These are phyloP conservation scores for Aspergillus puulaauensis DNA, from an alignment of 2,329 filamentous ascomycete species.

Conservation along the genomic window DNA sequence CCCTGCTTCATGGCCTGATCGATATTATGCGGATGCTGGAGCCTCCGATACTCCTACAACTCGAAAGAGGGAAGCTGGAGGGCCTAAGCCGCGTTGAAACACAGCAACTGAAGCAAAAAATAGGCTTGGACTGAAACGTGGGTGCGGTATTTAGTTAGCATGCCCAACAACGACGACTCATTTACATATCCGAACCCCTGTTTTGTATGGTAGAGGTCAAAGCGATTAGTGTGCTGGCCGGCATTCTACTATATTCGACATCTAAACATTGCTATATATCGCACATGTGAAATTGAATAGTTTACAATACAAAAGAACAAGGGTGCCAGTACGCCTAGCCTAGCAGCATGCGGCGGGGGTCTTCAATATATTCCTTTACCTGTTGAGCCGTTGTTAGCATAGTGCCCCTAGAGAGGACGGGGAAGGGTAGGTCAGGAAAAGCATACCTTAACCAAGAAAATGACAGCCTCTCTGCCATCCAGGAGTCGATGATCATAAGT, in stretches of 20 bases:
- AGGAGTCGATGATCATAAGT: constrained; percentile 97
- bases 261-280: constrained; percentile 9
- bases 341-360: constrained; percentile 87
- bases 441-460: constrained; percentile 80
- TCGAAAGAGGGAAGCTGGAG: constrained; percentile 49
- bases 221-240: neutral
- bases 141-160: neutral
- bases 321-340: constrained; percentile 26
- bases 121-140: constrained; percentile 15
- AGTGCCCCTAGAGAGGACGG: neutral
- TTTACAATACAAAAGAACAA: constrained; percentile 25
- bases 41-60: constrained; percentile 51
- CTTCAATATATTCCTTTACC: constrained; percentile 96
- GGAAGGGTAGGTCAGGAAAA: constrained; percentile 9
- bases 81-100: constrained; percentile 41
- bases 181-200: neutral
- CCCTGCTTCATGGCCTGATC: constrained; percentile 43
- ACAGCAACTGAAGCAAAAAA: constrained; percentile 30
- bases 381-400: constrained; percentile 22
- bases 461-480: constrained; percentile 91
- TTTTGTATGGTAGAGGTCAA: neutral
- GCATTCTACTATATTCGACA: neutral
- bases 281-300: constrained; percentile 16
- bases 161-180: neutral
- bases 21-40: constrained; percentile 44